Evolutionary conservation across 192 early-diverging fungal genomes (phyloP).

Genomic region (Glomus cerebriforme): DNA sequence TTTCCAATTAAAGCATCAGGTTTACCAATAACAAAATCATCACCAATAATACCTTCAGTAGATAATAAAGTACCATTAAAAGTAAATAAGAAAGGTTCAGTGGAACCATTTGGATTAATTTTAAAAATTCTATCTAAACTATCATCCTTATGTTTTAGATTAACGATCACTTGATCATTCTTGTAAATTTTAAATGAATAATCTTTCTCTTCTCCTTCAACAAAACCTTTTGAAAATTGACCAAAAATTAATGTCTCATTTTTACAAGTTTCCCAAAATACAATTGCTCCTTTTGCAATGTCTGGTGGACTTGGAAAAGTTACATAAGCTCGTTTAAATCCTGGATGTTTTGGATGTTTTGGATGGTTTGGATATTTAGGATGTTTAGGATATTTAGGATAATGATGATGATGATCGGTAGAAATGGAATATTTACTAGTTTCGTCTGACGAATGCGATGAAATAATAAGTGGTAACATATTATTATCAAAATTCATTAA

Average conservation of each 20-base stretch:
- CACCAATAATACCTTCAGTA: not conserved
- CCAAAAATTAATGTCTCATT: not conserved
- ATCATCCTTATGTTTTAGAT: not conserved
- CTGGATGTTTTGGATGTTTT: not conserved
- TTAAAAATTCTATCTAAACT: not conserved
- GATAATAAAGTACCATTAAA: not conserved
- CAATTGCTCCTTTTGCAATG: not conserved
- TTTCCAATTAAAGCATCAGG: not conserved
- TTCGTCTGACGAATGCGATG: too few relatives aligned
- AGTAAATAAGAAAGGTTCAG: not conserved
- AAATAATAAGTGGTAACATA: too few relatives aligned
- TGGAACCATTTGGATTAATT: not conserved
- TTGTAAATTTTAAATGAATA: conserved; percentile 2
- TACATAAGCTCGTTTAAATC: not conserved
- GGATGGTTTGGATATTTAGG: not conserved
- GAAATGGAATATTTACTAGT: too few relatives aligned
- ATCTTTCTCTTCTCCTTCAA: not conserved
- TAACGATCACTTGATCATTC: not conserved
- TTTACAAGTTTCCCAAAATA: not conserved
- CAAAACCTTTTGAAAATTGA: not conserved
- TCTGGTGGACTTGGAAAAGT: not conserved
- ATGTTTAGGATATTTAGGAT: too few relatives aligned
- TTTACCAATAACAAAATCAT: not conserved
- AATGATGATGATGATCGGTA: too few relatives aligned
- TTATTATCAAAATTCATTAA: too few relatives aligned